Conservation (phyloP, 768 basidiomycete genomes). For the Lactifluus piperatus region DNA sequence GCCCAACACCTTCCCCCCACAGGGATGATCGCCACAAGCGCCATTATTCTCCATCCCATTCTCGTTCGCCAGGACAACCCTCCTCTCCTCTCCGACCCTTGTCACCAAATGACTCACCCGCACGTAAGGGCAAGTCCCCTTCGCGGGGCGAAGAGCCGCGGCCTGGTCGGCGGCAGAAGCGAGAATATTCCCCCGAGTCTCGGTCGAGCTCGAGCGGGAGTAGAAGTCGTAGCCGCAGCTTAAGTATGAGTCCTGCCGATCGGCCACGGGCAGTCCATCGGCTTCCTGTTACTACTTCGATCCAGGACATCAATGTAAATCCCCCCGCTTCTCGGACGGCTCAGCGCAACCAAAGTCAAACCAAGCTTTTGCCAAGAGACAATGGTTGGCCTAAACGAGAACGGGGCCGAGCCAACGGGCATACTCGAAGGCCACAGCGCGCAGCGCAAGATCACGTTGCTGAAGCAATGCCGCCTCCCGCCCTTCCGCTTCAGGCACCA, state of each 20-base stretch:
- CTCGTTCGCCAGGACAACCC: conserved; percentile 22
- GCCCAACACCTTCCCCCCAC: conserved; percentile 42
- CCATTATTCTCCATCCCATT: conserved; percentile 26
- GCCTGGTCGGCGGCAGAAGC: conserved; percentile 26
- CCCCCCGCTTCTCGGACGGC: conserved; percentile 9
- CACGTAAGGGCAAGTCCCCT: conserved; percentile 8
- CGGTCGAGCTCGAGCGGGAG: conserved; percentile 47
- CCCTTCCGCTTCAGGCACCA: conserved; percentile 5
- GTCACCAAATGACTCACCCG: conserved; percentile 12
- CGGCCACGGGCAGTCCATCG: conserved; percentile 53
- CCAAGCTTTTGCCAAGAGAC: conserved; percentile 15
- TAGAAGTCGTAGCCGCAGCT: conserved; percentile 37
- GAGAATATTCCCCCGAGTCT: conserved; percentile 45
- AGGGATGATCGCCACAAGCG: conserved; percentile 31
- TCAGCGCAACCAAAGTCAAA: conserved; percentile 13
- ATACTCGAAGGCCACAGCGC: conserved; percentile 3
- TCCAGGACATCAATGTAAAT: conserved; percentile 25
- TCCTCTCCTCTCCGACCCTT: conserved; percentile 11
- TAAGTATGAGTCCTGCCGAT: conserved; percentile 38
- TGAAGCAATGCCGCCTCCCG: conserved; percentile 19
- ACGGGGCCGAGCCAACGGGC: conserved; percentile 14
- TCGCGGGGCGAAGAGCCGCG: not conserved
- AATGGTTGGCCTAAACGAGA: conserved; percentile 22
- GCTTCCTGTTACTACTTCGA: conserved; percentile 42
- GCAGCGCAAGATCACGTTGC: not conserved